Base-by-base conservation (phyloP, 345 rosid genomes). In the Citrus sp. region DNA sequence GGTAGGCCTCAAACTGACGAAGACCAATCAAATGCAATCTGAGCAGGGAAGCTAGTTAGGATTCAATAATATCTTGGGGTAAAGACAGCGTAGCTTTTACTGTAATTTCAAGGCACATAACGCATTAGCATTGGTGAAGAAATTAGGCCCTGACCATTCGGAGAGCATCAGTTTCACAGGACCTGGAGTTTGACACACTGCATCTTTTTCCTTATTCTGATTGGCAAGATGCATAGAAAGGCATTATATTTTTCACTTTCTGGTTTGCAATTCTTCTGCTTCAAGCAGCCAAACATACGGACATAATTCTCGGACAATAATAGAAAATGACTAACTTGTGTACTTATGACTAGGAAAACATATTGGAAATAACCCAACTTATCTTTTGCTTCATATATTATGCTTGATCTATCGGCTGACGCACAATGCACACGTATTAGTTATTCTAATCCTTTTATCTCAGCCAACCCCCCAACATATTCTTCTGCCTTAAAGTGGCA, bases 11-110 rank as follows among this genome's bases (percentile, higher is more conserved):
- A 55, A 51, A 49, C 34, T 22, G 62, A 42, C 14, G 61, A 59
- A 8, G 61, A 63, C 27, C 68, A 74, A 74, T 60, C 60, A 61
- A 73, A 62, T 14, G 10, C 76, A 59, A 70, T 46, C 67, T 30
- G 51, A 67, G 55, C 30, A 14, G 18, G 54, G 51, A 68, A 40
- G 30, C 22, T 75, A 78, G 71, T 34, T 16, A 37, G 27, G 25
- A 74, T 74, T 74, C 69, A 59, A 40, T 46, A 42, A 32, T 49
- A 65, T n/a, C 30, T 30, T 30, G 71, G 54, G 22, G 27, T 30
- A 14, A 34, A 12, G 63, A 6, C 14, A 64, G 21, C 62, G 34
- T 3, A 65, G 34, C 8, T 22, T 46, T 4, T 18, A 9, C 25
- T 19, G 24, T 9, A 61, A 37, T 42, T 25, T 25, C 58, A 13